Evolutionary conservation across 352 stramenopile species (phyloP).

Genomic region (Halophytophthora batemanensis): DNA sequence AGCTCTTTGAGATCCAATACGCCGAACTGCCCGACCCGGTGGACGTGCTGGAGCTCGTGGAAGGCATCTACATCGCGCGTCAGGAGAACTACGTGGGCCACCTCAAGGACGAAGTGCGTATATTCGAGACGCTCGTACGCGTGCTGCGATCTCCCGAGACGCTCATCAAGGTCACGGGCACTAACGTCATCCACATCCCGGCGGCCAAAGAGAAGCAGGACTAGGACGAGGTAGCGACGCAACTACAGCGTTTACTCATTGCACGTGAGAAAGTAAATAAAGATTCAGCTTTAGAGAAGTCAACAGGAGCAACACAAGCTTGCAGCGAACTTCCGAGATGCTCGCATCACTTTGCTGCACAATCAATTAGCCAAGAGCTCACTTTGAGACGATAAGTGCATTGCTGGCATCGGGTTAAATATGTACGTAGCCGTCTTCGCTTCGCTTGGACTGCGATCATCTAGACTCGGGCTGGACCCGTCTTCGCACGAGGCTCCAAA

Average conservation of each 20-base stretch:
- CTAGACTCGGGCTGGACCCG: no score
- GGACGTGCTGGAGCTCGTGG: conserved; percentile 82
- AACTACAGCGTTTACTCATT: no score
- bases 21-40: conserved; percentile 76
- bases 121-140: conserved; percentile 86
- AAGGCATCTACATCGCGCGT: conserved; percentile 87
- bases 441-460: no score
- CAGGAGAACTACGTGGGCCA: conserved; percentile 83
- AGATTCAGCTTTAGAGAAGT: not conserved
- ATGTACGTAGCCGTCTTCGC: no score
- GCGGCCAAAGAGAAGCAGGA: conserved; percentile 83
- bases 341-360: no score
- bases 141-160: conserved; percentile 83
- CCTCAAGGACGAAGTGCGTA: conserved; percentile 83
- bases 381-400: no score
- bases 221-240: conserved; percentile 29
- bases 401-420: no score
- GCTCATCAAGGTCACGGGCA: conserved; percentile 79
- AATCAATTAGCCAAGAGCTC: no score
- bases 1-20: conserved; percentile 81
- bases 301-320: no score
- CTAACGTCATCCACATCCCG: conserved; percentile 85
- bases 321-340: no score
- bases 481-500: no score
- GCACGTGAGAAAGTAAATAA: not conserved